A percentile compares a stretch with the other conserved stretches of the same genome.
Evolutionary conservation across 805 yeast species (phyloP).

Genomic region (Wickerhamomyces bisporus): DNA sequence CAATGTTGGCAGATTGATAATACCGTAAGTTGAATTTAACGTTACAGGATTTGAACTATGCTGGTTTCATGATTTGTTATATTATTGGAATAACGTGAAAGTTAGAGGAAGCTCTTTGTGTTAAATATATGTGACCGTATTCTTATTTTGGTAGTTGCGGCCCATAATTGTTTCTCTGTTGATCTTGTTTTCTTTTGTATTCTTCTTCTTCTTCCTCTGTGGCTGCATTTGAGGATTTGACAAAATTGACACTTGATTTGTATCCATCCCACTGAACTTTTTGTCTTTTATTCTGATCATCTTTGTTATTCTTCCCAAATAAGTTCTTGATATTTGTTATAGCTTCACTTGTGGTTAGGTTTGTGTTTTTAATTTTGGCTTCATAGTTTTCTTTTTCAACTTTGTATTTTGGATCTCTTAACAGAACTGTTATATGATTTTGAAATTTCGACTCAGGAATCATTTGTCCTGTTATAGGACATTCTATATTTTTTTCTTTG

Average conservation of each 20-base stretch:
- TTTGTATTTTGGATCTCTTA: constrained; percentile 75
- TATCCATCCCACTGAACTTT: constrained; percentile 32
- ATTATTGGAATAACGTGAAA: too few species aligned
- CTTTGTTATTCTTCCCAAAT: constrained; percentile 20
- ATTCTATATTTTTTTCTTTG: constrained; percentile 39
- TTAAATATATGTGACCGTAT: too few species aligned
- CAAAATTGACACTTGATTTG: constrained; percentile 20
- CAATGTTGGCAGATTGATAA: too few species aligned
- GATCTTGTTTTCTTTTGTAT: constrained; percentile 16
- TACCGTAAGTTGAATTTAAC: too few species aligned
- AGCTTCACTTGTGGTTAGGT: constrained; percentile 52
- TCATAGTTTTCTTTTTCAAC: constrained; percentile 59
- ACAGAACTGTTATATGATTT: constrained; percentile 60
- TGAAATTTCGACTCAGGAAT: constrained; percentile 69
- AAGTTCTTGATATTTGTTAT: constrained; percentile 54
- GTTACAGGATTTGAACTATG: too few species aligned
- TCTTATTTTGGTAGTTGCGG: neutral
- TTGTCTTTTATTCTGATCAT: constrained; percentile 18
- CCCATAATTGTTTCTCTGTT: neutral
- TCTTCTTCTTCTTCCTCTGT: constrained; percentile 22
- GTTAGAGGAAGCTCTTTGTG: too few species aligned
- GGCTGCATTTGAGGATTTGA: constrained; percentile 15
- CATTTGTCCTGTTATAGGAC: constrained; percentile 74
- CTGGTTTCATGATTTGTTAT: too few species aligned
- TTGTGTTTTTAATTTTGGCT: constrained; percentile 45